These are phyloP conservation scores for Apostasia ramifera DNA, from an alignment of 106 monocot species.

Conservation along the genomic window DNA sequence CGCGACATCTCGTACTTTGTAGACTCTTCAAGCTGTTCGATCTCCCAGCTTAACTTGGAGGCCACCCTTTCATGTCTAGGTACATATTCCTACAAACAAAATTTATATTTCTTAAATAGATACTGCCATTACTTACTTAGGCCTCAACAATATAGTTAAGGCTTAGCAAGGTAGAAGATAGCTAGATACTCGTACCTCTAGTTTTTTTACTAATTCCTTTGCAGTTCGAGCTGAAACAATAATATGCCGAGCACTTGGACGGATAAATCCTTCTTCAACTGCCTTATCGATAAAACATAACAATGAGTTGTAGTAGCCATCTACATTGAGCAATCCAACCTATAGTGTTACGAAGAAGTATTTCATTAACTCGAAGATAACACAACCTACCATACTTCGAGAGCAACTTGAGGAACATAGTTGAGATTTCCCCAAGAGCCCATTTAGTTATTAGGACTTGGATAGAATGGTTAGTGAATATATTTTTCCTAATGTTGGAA, in stretches of 20 bases:
- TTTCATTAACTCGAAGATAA: too few relatives aligned
- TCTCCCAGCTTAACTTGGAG: conserved; percentile 58
- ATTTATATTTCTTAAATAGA: too few relatives aligned
- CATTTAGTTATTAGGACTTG: too few relatives aligned
- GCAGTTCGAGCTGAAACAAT: conserved; percentile 57
- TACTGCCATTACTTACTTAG: too few relatives aligned
- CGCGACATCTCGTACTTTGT: too few relatives aligned
- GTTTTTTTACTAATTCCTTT: conserved; percentile 58
- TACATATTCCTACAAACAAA: conserved; percentile 55
- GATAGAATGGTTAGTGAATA: too few relatives aligned
- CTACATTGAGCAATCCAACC: conserved; percentile 90
- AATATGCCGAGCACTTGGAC: conserved; percentile 53
- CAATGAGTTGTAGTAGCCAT: conserved; percentile 85
- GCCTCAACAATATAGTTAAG: too few relatives aligned
- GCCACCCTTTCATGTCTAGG: conserved; percentile 43
- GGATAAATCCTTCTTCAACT: conserved; percentile 78
- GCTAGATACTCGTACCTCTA: conserved; percentile 33
- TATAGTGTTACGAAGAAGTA: conserved; percentile 1
- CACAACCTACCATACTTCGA: too few relatives aligned
- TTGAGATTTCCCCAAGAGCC: too few relatives aligned
- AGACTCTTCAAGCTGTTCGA: conserved; percentile 33
- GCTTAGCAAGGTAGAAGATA: not conserved
- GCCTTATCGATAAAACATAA: conserved; percentile 84
- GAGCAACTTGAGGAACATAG: too few relatives aligned
- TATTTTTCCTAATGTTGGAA: too few relatives aligned